Conservation (phyloP, 306 rosid species). For the Fagus crenata region DNA sequence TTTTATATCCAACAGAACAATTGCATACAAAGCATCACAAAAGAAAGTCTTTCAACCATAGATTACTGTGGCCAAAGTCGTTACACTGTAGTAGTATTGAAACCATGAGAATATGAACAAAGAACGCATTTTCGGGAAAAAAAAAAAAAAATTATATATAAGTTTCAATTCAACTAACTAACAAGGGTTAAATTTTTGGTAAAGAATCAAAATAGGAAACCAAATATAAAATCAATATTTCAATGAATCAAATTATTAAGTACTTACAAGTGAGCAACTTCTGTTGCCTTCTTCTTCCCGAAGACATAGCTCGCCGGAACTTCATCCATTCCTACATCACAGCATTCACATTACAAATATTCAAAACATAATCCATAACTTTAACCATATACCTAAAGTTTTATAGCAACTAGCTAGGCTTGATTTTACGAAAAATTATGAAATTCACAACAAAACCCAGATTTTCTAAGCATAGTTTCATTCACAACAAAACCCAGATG, state of each 20-base stretch:
- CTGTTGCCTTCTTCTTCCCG: constrained; percentile 83
- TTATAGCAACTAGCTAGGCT: constrained; percentile 1
- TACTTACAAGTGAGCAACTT: constrained; percentile 79
- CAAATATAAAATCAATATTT: neutral
- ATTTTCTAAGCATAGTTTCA: neutral
- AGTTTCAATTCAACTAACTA: neutral
- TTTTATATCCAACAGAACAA: neutral
- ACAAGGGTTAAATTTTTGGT: neutral
- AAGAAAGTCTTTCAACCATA: no score
- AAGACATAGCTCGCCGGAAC: constrained; percentile 51
- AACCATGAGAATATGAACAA: no score
- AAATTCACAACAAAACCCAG: neutral
- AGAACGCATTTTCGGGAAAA: no score
- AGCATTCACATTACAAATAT: no score
- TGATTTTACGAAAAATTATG: neutral
- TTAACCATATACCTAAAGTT: constrained; percentile 9
- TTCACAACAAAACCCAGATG: no score
- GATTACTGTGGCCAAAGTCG: no score
- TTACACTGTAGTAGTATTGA: no score
- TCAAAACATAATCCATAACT: no score
- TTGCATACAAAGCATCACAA: no score
- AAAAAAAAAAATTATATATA: no score
- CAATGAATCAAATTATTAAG: neutral
- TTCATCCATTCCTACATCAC: constrained; percentile 52
- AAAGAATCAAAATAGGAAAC: neutral